Evolutionary conservation across 208 protist species (phyloP), one percentile per base, ranked within the genome.

Genomic region (Trypanosoma grayi): DNA sequence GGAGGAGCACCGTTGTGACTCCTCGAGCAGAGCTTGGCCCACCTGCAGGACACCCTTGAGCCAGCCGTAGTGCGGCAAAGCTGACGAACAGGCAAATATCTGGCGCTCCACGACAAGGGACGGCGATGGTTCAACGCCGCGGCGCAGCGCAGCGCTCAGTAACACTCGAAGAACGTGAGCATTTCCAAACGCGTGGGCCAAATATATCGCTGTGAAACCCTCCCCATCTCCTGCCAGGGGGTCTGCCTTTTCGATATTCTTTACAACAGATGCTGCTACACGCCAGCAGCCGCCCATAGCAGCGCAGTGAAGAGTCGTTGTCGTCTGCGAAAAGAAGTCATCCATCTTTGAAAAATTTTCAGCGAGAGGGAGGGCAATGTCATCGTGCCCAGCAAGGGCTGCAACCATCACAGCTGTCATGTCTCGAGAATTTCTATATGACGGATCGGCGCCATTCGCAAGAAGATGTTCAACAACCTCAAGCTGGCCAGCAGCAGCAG

Each of bases 341-440:
- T 58, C 52, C 2, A 67, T 44, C 33, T 61, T 68, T 55, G 60
- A 71, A 48, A 87, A 93, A 74, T 86, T 57, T 46, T 83, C 73
- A 33, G 72, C 78, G 30, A 94, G 46, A 11, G 79, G 71, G 20
- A 70, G 24, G 16, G 86, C 89, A 4, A 95, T 57, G 24, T 79
- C 44, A 56, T 92, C 82, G 70, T 90, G 79, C 7, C 86, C 86
- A 24, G 44, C 25, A 11, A 70, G 55, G 1, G 80, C 81, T 7
- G 89, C 85, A 22, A 79, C 64, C 79, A 91, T 89, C 13, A 78
- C 76, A 20, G 89, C 89, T 10, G 83, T 95, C 31, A 74, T 64
- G 24, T 81, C 86, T 47, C 34, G 44, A n/a, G 44, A 30, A 64
- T 90, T 76, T 25, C 37, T 34, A 11, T 69, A 30, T 11, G 70